Conservation (phyloP, 1,284 basidiomycete genomes). For the Tremellales sp. region DNA sequence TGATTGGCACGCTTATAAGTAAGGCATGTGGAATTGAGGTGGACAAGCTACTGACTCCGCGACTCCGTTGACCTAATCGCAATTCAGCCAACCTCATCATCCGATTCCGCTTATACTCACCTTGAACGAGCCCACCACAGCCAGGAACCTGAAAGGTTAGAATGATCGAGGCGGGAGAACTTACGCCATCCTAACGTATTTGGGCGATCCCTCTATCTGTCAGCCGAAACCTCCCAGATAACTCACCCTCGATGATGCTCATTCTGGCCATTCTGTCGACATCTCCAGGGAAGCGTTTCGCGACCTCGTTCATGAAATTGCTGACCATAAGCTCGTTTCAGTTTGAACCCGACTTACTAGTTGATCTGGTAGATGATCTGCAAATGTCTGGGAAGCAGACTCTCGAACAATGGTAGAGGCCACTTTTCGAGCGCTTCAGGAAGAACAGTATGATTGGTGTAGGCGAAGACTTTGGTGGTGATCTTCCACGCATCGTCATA, state of each 20-base stretch:
- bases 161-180: slow-evolving; percentile 16
- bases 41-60: slow-evolving; percentile 58
- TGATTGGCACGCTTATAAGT: not conserved
- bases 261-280: slow-evolving; percentile 71
- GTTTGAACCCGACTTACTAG: slow-evolving; percentile 49
- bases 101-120: slow-evolving; percentile 8
- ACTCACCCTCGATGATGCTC: slow-evolving; percentile 78
- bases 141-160: slow-evolving; percentile 35
- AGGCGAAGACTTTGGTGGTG: slow-evolving; percentile 82
- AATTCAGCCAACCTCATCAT: not conserved
- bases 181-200: slow-evolving; percentile 81
- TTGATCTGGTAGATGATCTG: slow-evolving; percentile 85
- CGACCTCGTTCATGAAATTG: slow-evolving; percentile 60
- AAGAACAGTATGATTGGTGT: slow-evolving; percentile 53
- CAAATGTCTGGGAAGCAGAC: slow-evolving; percentile 63
- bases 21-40: not conserved
- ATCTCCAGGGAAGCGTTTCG: slow-evolving; percentile 80
- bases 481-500: slow-evolving; percentile 84
- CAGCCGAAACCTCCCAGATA: not conserved
- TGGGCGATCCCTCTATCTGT: slow-evolving; percentile 67
- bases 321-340: slow-evolving; percentile 36
- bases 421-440: slow-evolving; percentile 63
- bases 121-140: slow-evolving; percentile 63
- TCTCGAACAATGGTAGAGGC: slow-evolving; percentile 75
- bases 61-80: slow-evolving; percentile 73